Evolutionary conservation across 1,284 basidiomycete species (phyloP), one percentile per base, ranked within the genome.

Genomic region (Puccinia sorghi): DNA sequence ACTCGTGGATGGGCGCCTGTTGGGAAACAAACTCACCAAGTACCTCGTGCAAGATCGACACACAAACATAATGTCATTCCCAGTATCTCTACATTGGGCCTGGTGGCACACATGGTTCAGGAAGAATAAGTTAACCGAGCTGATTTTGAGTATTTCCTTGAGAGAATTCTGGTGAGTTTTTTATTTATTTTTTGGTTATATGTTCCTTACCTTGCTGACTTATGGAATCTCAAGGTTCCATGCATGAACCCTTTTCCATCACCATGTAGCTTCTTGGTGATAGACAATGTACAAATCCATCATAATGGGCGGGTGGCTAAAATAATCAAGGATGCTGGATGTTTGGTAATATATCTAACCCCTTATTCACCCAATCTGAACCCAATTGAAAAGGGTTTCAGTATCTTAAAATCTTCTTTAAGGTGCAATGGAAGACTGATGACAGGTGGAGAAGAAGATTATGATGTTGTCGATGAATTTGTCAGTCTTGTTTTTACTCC

Each of bases 331-430:
- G 54, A 6, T 13, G 13, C 3, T 3, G 63, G 63, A 3, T 64
- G 32, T 39, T 9, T 64, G 3, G 2, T 64, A 7, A 0, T 39
- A 0, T 64, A 64, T 17, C 43, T 64, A 3, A 32, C 63, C 5
- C 1, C 27, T 12, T 64, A 64, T 27, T 64, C 63, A 20, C 63
- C 63, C 17, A 32, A 64, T 27, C 5, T 64, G 43, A 64, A 39
- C 8, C 32, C 63, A 11, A 64, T 64, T 22, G 27, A 64, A 64
- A 64, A 64, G 43, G 63, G 32, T 0, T 64, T 64, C 22, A 64
- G 63, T 15, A 32, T 64, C 6, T 25, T 39, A 1, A 64, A 64
- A 32, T 2, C 39, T 5, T 39, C n/a, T 46, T 17, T 64, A 5
- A 37, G 15, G 25, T 3, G n/a, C 9, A 39, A 63, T 17, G 32